These are phyloP conservation scores for Phialophora chinensis DNA, from an alignment of 2,329 filamentous ascomycete species.

Conservation along the genomic window DNA sequence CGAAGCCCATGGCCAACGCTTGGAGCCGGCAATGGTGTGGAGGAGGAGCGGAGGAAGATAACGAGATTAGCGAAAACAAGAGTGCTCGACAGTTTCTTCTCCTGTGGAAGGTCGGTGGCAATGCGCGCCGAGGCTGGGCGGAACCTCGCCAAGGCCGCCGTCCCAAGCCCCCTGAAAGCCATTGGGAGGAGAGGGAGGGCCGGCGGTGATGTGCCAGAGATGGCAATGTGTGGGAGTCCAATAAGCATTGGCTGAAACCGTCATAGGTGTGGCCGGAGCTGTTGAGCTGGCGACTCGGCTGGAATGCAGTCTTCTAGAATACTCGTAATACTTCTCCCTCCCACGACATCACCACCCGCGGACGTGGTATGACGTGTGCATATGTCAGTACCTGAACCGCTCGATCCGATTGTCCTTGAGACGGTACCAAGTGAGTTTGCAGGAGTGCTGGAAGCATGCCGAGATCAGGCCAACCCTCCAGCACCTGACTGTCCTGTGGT, in stretches of 20 bases:
- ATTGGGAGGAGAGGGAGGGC: neutral
- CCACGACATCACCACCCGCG: neutral
- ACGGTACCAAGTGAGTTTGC: too few relatives aligned
- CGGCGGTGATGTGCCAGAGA: neutral
- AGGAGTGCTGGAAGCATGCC: neutral
- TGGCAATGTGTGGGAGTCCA: neutral
- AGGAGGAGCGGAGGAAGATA: constrained; percentile 11
- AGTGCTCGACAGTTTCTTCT: constrained; percentile 1
- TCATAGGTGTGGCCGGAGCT: neutral
- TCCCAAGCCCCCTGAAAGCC: neutral
- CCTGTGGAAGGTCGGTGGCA: neutral
- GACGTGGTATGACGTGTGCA: neutral
- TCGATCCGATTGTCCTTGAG: neutral
- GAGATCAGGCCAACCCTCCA: neutral
- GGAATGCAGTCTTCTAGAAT: neutral
- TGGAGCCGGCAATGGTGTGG: constrained; percentile 9
- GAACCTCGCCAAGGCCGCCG: neutral
- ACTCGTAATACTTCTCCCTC: neutral
- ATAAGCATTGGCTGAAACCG: neutral
- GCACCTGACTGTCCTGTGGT: neutral
- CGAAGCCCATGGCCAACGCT: constrained; percentile 1
- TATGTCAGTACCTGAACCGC: neutral
- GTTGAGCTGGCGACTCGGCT: neutral
- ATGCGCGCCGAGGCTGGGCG: constrained; percentile 3
- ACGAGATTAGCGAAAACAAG: constrained; percentile 6